phyloP scores from a whole-genome alignment of 129 eudicot genomes.

The Erigeron canadensis region DNA sequence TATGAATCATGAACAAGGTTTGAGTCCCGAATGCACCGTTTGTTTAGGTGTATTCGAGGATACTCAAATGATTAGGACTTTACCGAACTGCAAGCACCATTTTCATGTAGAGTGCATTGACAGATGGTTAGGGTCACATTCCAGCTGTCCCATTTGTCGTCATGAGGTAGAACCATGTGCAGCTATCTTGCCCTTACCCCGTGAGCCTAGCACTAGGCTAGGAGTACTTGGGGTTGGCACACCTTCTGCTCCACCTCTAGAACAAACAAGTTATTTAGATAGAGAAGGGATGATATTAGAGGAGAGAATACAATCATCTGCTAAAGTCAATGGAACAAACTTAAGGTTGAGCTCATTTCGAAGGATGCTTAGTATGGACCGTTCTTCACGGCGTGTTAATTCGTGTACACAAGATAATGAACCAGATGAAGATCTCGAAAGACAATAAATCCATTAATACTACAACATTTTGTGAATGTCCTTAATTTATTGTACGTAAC shows the following conservation, averaged over 20 bases:
- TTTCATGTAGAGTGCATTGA: constrained; percentile 73
- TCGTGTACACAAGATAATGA: constrained; percentile 38
- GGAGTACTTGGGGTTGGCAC: constrained; percentile 13
- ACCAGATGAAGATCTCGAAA: constrained; percentile 49
- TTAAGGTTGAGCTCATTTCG: constrained; percentile 60
- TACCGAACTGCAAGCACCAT: constrained; percentile 60
- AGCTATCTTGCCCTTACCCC: constrained; percentile 32
- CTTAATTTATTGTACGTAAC: too few species aligned
- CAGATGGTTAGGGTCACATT: constrained; percentile 53
- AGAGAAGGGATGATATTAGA: constrained; percentile 41
- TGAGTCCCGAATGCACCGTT: constrained; percentile 54
- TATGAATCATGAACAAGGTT: not conserved
- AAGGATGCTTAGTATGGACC: constrained; percentile 56
- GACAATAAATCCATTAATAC: constrained; percentile 30
- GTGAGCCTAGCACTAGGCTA: constrained; percentile 38
- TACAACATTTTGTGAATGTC: not conserved
- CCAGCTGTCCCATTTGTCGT: constrained; percentile 74
- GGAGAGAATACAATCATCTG: constrained; percentile 22
- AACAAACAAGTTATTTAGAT: not conserved
- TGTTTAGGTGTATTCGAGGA: constrained; percentile 55
- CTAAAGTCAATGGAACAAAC: constrained; percentile 38
- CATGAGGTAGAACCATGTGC: constrained; percentile 46
- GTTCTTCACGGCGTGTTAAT: constrained; percentile 43
- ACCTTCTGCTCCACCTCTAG: constrained; percentile 56
- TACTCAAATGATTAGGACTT: constrained; percentile 45